Conservation (phyloP, 148 eudicot genomes). For the Vaccinium vitisidaea region DNA sequence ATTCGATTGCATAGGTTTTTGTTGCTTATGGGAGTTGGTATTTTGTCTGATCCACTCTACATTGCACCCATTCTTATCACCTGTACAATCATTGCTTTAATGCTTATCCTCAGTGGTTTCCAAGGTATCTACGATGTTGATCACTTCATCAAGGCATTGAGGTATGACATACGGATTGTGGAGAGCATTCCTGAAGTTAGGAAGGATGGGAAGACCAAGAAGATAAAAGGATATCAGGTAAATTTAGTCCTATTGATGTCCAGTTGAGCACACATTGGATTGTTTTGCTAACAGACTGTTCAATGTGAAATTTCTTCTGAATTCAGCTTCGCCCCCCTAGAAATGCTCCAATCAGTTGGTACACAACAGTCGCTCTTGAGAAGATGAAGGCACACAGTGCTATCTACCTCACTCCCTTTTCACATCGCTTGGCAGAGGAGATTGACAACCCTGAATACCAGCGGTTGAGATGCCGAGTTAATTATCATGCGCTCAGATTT, state of each 20-base stretch:
- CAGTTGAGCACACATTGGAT: background rate
- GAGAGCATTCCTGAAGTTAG: slow-evolving; percentile 66
- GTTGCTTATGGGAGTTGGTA: slow-evolving; percentile 11
- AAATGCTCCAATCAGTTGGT: slow-evolving; percentile 94
- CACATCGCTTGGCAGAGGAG: slow-evolving; percentile 91
- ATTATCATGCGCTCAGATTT: slow-evolving; percentile 86
- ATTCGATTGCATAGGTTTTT: background rate
- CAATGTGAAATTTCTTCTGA: slow-evolving; percentile 13
- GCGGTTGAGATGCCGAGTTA: slow-evolving; percentile 87
- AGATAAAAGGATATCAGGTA: slow-evolving; percentile 78
- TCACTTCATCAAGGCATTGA: slow-evolving; percentile 73
- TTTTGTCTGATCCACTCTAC: background rate
- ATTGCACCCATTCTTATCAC: background rate
- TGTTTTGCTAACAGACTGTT: background rate
- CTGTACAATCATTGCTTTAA: slow-evolving; percentile 15
- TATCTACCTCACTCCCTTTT: slow-evolving; percentile 87
- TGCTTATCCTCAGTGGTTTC: slow-evolving; percentile 64
- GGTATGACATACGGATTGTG: slow-evolving; percentile 71
- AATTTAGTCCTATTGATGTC: background rate
- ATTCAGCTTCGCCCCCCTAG: slow-evolving; percentile 80
- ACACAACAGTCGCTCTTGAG: slow-evolving; percentile 74
- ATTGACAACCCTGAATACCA: slow-evolving; percentile 87
- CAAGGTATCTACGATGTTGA: slow-evolving; percentile 92
- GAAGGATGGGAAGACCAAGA: slow-evolving; percentile 79
- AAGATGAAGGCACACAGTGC: slow-evolving; percentile 92